Evolutionary conservation across 2,329 filamentous ascomycete species (phyloP).

Genomic region (Colletotrichum godetiae): DNA sequence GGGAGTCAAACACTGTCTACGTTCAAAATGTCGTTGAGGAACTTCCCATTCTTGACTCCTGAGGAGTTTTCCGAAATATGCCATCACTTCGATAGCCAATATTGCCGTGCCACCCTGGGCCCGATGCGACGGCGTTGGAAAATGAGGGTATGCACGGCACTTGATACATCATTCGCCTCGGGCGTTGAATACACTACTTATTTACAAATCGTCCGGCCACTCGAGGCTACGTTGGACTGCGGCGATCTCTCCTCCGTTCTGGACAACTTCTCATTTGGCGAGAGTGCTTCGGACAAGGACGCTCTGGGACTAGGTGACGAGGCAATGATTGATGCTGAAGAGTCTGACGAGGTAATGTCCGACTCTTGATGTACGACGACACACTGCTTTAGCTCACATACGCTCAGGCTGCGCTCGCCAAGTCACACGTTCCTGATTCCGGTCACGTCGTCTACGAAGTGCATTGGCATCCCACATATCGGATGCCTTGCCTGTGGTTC

Average conservation of each 20-base stretch:
- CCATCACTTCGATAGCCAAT: constrained; percentile 69
- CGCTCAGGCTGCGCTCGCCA: constrained; percentile 54
- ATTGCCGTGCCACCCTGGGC: constrained; percentile 68
- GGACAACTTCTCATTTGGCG: constrained; percentile 57
- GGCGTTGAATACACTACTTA: constrained; percentile 62
- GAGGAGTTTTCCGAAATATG: constrained; percentile 76
- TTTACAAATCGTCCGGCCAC: constrained; percentile 66
- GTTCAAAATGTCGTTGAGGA: constrained; percentile 47
- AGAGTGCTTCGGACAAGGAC: constrained; percentile 29
- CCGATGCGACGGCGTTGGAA: constrained; percentile 65
- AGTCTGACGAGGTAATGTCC: constrained; percentile 59
- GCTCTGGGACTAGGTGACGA: constrained; percentile 48
- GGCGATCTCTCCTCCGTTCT: constrained; percentile 59
- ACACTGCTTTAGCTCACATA: constrained; percentile 4
- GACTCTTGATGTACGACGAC: constrained; percentile 13
- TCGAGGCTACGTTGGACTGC: constrained; percentile 57
- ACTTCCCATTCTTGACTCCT: constrained; percentile 70
- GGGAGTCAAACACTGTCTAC: not conserved
- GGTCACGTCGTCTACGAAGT: constrained; percentile 77
- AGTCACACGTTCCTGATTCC: constrained; percentile 45
- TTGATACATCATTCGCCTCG: constrained; percentile 56
- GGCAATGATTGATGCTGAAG: constrained; percentile 62
- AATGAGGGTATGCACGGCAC: constrained; percentile 62
- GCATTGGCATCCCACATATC: constrained; percentile 79
- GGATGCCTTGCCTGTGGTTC: constrained; percentile 82